Evolutionary conservation across 108 stramenopile genomes (phyloP), one percentile per base, ranked within the genome.

Genomic region (Cyclotella baltica): DNA sequence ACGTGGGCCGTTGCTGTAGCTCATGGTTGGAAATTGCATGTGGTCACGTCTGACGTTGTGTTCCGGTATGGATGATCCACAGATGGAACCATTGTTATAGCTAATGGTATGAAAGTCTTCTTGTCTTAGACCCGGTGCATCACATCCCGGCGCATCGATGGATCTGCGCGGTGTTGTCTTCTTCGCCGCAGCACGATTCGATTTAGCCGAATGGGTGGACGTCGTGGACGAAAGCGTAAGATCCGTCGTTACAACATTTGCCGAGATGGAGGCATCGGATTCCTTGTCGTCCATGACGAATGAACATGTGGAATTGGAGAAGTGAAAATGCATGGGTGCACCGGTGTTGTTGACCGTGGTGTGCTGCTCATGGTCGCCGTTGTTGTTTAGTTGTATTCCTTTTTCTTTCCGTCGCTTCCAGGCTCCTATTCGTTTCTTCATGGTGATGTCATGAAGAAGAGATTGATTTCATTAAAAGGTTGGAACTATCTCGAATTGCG

Each of bases 61-160:
- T 25, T 23, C n/a, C 47, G 47, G 18, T 16, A 30, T 72, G 18
- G 28, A 16, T 36, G 35, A 1, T 1, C 35, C 38, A 22, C 29
- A 11, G 40, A 28, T 25, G 25, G 22, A 20, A 28, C 27, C 2
- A 28, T 13, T 27, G 25, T 1, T 57, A 27, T 57, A 22, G 13
- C 55, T 3, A 25, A 29, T 23, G 23, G 13, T 27, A 57, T 25
- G 55, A 27, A 2, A 19, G 37, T 16, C 13, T 25, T 28, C 23
- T 36, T 46, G 27, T 43, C 18, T 23, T 18, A 37, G 37, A 59
- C 25, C 70, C n/a, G n/a, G n/a, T n/a, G n/a, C n/a, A n/a, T n/a
- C n/a, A n/a, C 70, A 72, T 19, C 46, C 70, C 2, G 70, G 70
- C 40, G 70, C 57, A 46, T 72, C 70, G 20, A 72, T 40, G 2